A percentile compares a stretch with the other conserved stretches of the same genome.
Conservation (phyloP, 2,329 filamentous ascomycete genomes). For the Trichoderma sp. region DNA sequence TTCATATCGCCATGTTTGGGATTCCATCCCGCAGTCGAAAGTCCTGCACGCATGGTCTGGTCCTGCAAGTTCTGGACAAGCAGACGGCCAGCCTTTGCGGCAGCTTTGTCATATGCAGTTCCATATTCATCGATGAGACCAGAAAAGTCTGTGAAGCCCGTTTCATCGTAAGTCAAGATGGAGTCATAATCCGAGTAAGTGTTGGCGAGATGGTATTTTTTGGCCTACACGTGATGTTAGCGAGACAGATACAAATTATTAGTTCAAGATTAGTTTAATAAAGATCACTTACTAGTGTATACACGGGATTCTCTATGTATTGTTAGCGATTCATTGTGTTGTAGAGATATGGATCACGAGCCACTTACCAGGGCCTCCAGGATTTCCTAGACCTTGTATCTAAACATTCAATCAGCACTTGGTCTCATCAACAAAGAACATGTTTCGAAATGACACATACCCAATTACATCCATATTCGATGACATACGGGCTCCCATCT, state of each 20-base stretch:
- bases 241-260: too few species aligned
- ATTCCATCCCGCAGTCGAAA: slow-evolving; percentile 62
- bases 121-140: slow-evolving; percentile 51
- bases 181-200: slow-evolving; percentile 57
- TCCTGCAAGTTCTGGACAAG: slow-evolving; percentile 61
- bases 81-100: slow-evolving; percentile 56
- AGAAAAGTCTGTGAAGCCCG: slow-evolving; percentile 51
- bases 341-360: neutral
- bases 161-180: slow-evolving; percentile 60
- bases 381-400: slow-evolving; percentile 26
- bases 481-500: slow-evolving; percentile 52
- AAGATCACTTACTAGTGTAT: slow-evolving; percentile 46
- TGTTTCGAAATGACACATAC: slow-evolving; percentile 28
- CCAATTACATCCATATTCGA: slow-evolving; percentile 71
- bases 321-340: neutral
- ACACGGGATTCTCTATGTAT: slow-evolving; percentile 58
- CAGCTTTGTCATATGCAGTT: slow-evolving; percentile 43
- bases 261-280: too few species aligned
- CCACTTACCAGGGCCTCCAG: slow-evolving; percentile 28
- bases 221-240: slow-evolving; percentile 34
- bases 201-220: slow-evolving; percentile 57
- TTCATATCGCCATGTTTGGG: slow-evolving; percentile 52
- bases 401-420: slow-evolving; percentile 18
- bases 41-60: slow-evolving; percentile 55
- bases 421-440: slow-evolving; percentile 22